Percentiles rank a stretch among this genome's conserved stretches.
Conservation (phyloP, 768 basidiomycete species). For the Trametes maxima region DNA sequence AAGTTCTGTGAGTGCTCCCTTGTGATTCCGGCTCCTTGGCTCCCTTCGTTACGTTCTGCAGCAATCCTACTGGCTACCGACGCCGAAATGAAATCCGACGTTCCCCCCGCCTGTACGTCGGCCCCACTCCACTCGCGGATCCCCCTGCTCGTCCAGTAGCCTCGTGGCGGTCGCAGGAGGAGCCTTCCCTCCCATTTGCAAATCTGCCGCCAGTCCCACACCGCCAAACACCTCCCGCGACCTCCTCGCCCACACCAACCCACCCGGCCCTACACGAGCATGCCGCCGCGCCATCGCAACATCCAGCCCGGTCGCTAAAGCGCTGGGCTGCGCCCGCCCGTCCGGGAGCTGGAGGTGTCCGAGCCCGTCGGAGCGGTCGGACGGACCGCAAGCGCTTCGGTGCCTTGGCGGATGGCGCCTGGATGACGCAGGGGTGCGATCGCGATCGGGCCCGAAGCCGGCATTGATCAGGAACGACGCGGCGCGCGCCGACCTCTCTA, state of each 20-base stretch:
- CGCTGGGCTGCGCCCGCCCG: not conserved
- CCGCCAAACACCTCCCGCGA: constrained; percentile 14
- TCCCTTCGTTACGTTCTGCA: not conserved
- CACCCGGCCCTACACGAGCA: not conserved
- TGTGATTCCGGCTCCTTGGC: not conserved
- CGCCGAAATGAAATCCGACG: constrained; percentile 12
- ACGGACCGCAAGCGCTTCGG: constrained; percentile 1
- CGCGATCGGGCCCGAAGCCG: constrained; percentile 13
- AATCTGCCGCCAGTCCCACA: not conserved
- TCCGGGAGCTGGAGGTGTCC: not conserved
- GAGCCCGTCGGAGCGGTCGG: constrained; percentile 4
- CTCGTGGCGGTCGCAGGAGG: not conserved
- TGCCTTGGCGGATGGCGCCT: not conserved
- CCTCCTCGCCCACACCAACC: not conserved
- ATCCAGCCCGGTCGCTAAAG: not conserved
- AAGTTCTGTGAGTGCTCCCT: not conserved
- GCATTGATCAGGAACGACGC: constrained; percentile 4
- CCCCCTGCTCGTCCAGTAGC: constrained; percentile 12
- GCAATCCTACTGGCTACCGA: not conserved
- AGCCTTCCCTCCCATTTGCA: not conserved
- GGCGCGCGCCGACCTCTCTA: not conserved
- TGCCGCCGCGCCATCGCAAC: not conserved
- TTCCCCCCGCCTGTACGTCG: constrained; percentile 11
- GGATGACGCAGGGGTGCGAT: constrained; percentile 10
- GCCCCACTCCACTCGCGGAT: constrained; percentile 11